A percentile compares a stretch with the other conserved stretches of the same genome.
Evolutionary conservation across 2,329 filamentous ascomycete genomes (phyloP).

Genomic region (Cladobotryum mycophilum): DNA sequence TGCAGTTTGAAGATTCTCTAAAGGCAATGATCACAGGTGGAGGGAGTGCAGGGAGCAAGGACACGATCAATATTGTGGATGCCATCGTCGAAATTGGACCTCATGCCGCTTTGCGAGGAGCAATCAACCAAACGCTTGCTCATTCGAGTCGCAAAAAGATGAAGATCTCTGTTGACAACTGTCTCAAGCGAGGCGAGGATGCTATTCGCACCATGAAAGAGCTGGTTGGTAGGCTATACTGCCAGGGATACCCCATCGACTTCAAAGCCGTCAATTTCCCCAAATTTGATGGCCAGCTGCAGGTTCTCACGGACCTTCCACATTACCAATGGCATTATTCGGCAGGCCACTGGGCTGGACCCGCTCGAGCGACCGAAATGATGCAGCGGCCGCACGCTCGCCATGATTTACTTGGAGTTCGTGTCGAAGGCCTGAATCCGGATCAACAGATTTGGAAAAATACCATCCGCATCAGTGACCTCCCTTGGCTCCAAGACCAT

Average conservation of each 20-base stretch:
- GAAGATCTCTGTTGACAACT: conserved; percentile 4
- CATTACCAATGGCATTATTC: background rate
- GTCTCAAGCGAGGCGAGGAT: conserved; percentile 11
- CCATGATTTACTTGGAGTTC: background rate
- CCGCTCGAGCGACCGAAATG: background rate
- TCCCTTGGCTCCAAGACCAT: background rate
- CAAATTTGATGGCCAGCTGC: background rate
- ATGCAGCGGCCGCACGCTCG: background rate
- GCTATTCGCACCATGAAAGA: conserved; percentile 15
- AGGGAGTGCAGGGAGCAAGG: too few relatives aligned
- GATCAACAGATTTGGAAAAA: background rate
- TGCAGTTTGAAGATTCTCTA: conserved; percentile 12
- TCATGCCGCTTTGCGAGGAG: conserved; percentile 41
- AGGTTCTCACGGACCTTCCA: background rate
- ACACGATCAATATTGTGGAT: background rate
- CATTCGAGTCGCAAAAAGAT: background rate
- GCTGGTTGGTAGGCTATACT: background rate
- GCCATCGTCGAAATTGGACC: conserved; percentile 37
- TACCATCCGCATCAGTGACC: background rate
- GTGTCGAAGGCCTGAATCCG: background rate
- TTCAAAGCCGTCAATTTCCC: background rate
- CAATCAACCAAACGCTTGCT: conserved; percentile 35
- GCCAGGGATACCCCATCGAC: conserved; percentile 6
- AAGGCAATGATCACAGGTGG: background rate
- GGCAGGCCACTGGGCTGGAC: background rate